These are phyloP conservation scores for Aspergillus udagawae DNA, from an alignment of 2,329 filamentous ascomycete species.

Conservation along the genomic window DNA sequence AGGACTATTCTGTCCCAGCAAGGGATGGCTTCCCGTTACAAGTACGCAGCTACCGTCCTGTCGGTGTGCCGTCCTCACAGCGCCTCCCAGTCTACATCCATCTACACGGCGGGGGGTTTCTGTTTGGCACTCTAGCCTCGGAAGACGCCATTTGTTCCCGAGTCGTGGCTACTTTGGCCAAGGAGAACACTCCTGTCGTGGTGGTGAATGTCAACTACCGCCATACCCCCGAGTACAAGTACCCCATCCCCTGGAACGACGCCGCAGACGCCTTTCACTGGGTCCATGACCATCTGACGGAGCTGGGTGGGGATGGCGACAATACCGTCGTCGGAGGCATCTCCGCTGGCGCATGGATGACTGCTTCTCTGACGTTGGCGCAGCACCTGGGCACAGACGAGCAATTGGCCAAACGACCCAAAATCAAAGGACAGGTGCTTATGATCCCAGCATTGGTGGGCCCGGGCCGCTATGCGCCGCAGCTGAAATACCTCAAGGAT, in stretches of 20 bases:
- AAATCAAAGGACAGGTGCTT: slow-evolving; percentile 49
- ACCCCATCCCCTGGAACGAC: slow-evolving; percentile 52
- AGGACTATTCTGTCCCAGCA: slow-evolving; percentile 38
- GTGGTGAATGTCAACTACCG: slow-evolving; percentile 58
- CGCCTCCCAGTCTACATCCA: slow-evolving; percentile 50
- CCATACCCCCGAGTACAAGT: slow-evolving; percentile 53
- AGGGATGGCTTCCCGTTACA: slow-evolving; percentile 46
- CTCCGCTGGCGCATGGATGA: slow-evolving; percentile 46
- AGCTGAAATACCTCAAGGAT: slow-evolving; percentile 36
- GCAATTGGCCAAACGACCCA: slow-evolving; percentile 16
- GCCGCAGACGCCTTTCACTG: slow-evolving; percentile 53
- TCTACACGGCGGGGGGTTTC: slow-evolving; percentile 55
- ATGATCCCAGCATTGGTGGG: slow-evolving; percentile 49
- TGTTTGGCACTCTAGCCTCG: slow-evolving; percentile 51
- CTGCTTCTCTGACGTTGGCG: slow-evolving; percentile 40
- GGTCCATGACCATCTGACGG: slow-evolving; percentile 45
- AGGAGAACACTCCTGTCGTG: slow-evolving; percentile 26
- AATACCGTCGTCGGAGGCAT: slow-evolving; percentile 47
- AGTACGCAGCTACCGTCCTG: slow-evolving; percentile 47
- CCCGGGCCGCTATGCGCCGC: slow-evolving; percentile 29
- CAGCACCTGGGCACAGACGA: slow-evolving; percentile 31
- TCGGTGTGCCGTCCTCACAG: slow-evolving; percentile 21
- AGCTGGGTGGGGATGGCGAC: slow-evolving; percentile 37
- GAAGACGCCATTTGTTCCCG: slow-evolving; percentile 53
- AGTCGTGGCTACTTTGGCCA: slow-evolving; percentile 37